A percentile compares a stretch with the other conserved stretches of the same genome.
Conservation (phyloP, 2,329 filamentous ascomycete species). For the Dothistroma pini region DNA sequence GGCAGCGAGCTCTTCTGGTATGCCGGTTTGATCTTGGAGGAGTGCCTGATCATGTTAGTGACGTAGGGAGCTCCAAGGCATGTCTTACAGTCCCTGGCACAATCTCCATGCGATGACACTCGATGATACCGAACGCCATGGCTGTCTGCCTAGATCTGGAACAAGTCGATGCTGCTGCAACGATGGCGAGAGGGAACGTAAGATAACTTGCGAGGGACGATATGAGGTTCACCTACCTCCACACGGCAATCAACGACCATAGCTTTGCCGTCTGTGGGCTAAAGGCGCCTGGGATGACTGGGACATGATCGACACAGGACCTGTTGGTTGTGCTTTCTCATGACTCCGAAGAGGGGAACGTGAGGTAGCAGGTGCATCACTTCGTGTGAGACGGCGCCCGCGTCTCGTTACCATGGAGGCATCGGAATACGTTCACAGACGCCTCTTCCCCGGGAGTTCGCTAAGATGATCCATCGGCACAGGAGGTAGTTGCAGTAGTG, state of each 20-base stretch:
- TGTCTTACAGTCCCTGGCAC: slow-evolving; percentile 49
- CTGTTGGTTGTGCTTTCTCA: background rate
- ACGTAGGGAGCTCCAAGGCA: background rate
- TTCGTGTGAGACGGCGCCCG: background rate
- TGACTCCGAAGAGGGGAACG: background rate
- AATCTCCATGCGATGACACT: slow-evolving; percentile 43
- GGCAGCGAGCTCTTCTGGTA: slow-evolving; percentile 45
- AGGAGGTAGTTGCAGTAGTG: background rate
- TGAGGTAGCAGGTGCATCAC: background rate
- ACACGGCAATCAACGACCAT: slow-evolving; percentile 8
- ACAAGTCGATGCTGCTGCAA: background rate
- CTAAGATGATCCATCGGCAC: background rate
- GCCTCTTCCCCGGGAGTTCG: background rate
- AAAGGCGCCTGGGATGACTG: background rate
- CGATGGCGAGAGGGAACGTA: background rate
- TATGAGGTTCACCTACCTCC: slow-evolving; percentile 1
- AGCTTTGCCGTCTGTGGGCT: slow-evolving; percentile 8
- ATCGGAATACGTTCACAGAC: background rate
- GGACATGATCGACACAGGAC: background rate
- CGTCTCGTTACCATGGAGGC: background rate
- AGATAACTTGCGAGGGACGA: background rate
- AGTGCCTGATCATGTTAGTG: slow-evolving; percentile 36
- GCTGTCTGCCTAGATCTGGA: background rate
- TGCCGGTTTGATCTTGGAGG: slow-evolving; percentile 46
- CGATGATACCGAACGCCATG: slow-evolving; percentile 49